phyloP scores from a whole-genome alignment of 2,329 filamentous ascomycete species.

The Arthrobotrys megalospora region DNA sequence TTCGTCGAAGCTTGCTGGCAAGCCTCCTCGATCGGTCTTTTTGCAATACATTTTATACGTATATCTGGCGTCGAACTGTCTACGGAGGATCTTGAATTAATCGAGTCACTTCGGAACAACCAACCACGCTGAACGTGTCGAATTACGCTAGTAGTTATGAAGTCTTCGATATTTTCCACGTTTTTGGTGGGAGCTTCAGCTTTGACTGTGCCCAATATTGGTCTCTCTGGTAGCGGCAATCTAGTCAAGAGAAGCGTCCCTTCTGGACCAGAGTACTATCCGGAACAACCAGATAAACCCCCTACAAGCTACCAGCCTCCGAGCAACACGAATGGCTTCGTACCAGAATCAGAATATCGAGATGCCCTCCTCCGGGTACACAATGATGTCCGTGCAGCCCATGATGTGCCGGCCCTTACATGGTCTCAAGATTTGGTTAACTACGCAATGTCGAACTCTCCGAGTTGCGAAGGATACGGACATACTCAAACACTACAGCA shows the following conservation, averaged over 20 bases:
- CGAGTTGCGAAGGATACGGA: slow-evolving; percentile 9
- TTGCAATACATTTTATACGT: no score
- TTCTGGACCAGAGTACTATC: slow-evolving; percentile 2
- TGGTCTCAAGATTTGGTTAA: slow-evolving; percentile 39
- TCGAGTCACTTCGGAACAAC: no score
- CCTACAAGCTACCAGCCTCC: neutral
- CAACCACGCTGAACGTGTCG: neutral
- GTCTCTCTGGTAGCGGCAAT: neutral
- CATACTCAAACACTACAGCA: slow-evolving; percentile 5
- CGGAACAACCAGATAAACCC: neutral
- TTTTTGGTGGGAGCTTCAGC: slow-evolving; percentile 5
- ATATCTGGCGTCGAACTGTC: no score
- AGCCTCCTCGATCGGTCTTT: neutral
- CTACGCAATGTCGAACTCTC: slow-evolving; percentile 33
- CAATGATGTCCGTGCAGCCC: slow-evolving; percentile 22
- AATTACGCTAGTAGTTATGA: neutral
- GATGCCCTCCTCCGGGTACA: slow-evolving; percentile 31
- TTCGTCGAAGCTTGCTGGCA: slow-evolving; percentile 12
- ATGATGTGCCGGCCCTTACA: slow-evolving; percentile 24
- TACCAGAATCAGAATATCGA: slow-evolving; percentile 13
- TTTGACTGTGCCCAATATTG: neutral
- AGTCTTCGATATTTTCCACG: neutral
- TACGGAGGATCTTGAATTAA: no score
- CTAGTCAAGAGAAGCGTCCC: slow-evolving; percentile 1
- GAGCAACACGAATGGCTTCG: neutral